Conservation (phyloP, 2,329 filamentous ascomycete species). For the Colletotrichum gigasporum region DNA sequence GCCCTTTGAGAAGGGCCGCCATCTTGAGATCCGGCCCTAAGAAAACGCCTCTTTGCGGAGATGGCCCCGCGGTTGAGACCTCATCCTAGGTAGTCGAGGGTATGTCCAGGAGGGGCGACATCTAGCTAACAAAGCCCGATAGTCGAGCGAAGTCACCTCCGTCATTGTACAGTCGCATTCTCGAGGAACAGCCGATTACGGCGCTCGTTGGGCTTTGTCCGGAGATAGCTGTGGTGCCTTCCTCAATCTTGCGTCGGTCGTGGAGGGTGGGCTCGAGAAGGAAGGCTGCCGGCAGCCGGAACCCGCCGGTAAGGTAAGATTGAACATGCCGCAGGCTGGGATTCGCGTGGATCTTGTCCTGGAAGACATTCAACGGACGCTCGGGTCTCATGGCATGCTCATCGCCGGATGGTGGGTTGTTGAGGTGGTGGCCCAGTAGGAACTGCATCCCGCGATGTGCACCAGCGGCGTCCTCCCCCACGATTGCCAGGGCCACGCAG, state of each 20-base stretch:
- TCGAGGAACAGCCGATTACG: background rate
- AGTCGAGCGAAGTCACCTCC: background rate
- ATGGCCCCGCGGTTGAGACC: too few relatives aligned
- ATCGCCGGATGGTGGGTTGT: background rate
- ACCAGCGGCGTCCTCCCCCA: background rate
- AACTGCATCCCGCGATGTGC: background rate
- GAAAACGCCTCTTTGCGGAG: too few relatives aligned
- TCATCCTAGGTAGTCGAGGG: too few relatives aligned
- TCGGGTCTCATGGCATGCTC: background rate
- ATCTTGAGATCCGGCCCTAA: too few relatives aligned
- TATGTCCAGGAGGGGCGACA: too few relatives aligned
- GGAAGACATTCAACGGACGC: background rate
- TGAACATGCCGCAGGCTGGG: background rate
- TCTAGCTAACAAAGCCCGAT: too few relatives aligned
- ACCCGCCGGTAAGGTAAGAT: background rate
- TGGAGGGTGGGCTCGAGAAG: background rate
- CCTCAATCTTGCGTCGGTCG: background rate
- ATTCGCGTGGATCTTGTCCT: background rate
- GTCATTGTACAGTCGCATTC: background rate
- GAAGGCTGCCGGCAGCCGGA: constrained; percentile 5
- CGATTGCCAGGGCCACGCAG: background rate
- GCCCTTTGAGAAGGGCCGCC: background rate
- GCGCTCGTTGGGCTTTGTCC: background rate
- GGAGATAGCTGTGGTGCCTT: background rate
- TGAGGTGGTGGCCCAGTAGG: background rate